These are phyloP conservation scores for Apiospora marii DNA, from an alignment of 2,329 filamentous ascomycete species.

Conservation along the genomic window DNA sequence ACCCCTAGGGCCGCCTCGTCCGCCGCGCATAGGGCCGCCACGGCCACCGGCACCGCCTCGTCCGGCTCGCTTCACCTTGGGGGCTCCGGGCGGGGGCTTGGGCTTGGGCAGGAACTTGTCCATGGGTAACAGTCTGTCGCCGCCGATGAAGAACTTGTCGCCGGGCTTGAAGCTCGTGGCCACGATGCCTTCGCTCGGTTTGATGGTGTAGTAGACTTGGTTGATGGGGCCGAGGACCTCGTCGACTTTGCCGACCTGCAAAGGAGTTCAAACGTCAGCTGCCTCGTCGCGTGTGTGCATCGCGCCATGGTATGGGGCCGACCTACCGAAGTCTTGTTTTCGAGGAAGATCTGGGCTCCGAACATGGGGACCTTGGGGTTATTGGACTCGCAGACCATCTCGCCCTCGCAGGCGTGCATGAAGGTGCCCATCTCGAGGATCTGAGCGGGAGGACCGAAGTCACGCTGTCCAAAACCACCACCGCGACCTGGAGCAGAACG, in stretches of 20 bases:
- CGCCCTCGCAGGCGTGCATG: slow-evolving; percentile 93
- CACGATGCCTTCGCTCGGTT: slow-evolving; percentile 95
- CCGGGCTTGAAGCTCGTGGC: slow-evolving; percentile 93
- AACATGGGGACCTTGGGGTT: slow-evolving; percentile 98
- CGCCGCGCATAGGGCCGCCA: slow-evolving; percentile 37
- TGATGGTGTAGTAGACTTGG: slow-evolving; percentile 98
- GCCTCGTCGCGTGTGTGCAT: not conserved
- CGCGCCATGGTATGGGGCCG: not conserved
- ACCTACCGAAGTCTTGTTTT: slow-evolving; percentile 80
- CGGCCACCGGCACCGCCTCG: slow-evolving; percentile 52
- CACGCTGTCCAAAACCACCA: slow-evolving; percentile 44
- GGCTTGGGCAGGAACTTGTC: slow-evolving; percentile 98
- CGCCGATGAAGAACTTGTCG: slow-evolving; percentile 96
- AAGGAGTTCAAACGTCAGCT: slow-evolving; percentile 54
- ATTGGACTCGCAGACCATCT: slow-evolving; percentile 95
- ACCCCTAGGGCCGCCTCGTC: slow-evolving; percentile 49
- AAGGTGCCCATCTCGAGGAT: slow-evolving; percentile 86
- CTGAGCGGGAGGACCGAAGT: slow-evolving; percentile 44
- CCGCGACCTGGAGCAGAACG: slow-evolving; percentile 39
- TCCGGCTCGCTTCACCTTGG: slow-evolving; percentile 69
- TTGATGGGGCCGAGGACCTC: slow-evolving; percentile 98
- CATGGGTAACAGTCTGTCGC: slow-evolving; percentile 92
- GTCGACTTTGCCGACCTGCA: slow-evolving; percentile 87
- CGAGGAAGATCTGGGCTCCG: slow-evolving; percentile 98
- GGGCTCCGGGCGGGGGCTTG: slow-evolving; percentile 73